Conservation (phyloP, 192 early-diverging fungal genomes). For the Entrophospora sp. region DNA sequence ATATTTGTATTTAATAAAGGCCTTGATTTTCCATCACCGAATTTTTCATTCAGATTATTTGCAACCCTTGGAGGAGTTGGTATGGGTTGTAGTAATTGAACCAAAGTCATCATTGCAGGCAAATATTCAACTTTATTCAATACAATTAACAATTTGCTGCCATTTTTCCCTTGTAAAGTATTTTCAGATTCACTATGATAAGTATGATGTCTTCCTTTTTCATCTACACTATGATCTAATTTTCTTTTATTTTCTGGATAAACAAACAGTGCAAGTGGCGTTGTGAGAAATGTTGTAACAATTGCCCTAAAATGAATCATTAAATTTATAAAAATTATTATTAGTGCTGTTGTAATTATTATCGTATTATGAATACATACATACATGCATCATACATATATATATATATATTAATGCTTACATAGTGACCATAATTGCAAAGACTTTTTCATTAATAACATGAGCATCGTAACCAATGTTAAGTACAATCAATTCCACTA, state of each 20-base stretch:
- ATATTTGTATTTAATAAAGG: no score
- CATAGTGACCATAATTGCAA: conserved; percentile 47
- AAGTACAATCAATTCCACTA: conserved; percentile 92
- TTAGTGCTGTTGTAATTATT: no score
- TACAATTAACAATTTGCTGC: conserved; percentile 28
- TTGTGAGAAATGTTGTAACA: conserved; percentile 83
- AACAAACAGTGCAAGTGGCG: conserved; percentile 61
- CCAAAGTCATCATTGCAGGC: conserved; percentile 33
- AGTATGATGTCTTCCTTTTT: no score
- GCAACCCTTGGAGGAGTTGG: not conserved
- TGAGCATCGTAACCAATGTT: conserved; percentile 84
- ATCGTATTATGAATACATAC: no score
- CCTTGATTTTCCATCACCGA: not conserved
- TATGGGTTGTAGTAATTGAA: conserved; percentile 23
- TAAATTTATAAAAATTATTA: not conserved
- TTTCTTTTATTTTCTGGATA: conserved; percentile 65
- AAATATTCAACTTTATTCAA: conserved; percentile 37
- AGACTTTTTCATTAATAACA: conserved; percentile 60
- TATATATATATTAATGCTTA: conserved; percentile 22
- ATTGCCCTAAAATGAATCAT: conserved; percentile 62
- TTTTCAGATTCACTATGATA: not conserved
- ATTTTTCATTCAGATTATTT: not conserved
- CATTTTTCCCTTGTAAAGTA: conserved; percentile 17
- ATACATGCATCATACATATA: no score
- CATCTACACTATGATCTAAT: not conserved